A percentile compares a stretch with the other conserved stretches of the same genome.
Conservation (phyloP, 805 yeast species). For the Kregervanrija pseudodelftensis region DNA sequence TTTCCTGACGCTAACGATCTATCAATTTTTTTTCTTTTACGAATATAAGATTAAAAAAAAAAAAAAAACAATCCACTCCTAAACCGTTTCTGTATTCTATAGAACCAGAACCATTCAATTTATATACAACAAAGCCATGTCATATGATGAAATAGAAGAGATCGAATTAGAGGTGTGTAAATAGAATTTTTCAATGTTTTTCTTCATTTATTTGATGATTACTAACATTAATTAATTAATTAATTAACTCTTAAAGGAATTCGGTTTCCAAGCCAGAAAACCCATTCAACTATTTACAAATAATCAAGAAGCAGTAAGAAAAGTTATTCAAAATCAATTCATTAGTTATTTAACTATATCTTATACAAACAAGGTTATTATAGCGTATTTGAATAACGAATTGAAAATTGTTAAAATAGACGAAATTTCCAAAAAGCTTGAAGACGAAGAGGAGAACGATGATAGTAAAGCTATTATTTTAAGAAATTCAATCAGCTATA, state of each 20-base stretch:
- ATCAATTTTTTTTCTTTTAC: too few species aligned
- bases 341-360: slow-evolving; percentile 18
- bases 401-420: slow-evolving; percentile 15
- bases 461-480: slow-evolving; percentile 1
- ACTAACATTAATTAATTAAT: slow-evolving; percentile 4
- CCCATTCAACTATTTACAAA: slow-evolving; percentile 19
- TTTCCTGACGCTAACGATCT: too few species aligned
- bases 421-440: slow-evolving; percentile 12
- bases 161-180: slow-evolving; percentile 20
- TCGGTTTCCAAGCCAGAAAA: slow-evolving; percentile 25
- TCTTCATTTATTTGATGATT: background rate
- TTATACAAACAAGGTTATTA: slow-evolving; percentile 10
- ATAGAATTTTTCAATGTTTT: too few species aligned
- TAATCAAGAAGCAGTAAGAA: background rate
- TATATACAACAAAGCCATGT: slow-evolving; percentile 2
- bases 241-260: slow-evolving; percentile 11
- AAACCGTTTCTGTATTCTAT: background rate
- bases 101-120: background rate
- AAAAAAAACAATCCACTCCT: too few species aligned
- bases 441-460: slow-evolving; percentile 9
- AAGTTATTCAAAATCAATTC: slow-evolving; percentile 3
- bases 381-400: slow-evolving; percentile 15
- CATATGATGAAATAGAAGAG: slow-evolving; percentile 8
- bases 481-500: background rate
- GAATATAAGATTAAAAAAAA: too few species aligned